These are phyloP conservation scores for Extremus antarcticus DNA, from an alignment of 495 filamentous ascomycete genomes.

Conservation along the genomic window DNA sequence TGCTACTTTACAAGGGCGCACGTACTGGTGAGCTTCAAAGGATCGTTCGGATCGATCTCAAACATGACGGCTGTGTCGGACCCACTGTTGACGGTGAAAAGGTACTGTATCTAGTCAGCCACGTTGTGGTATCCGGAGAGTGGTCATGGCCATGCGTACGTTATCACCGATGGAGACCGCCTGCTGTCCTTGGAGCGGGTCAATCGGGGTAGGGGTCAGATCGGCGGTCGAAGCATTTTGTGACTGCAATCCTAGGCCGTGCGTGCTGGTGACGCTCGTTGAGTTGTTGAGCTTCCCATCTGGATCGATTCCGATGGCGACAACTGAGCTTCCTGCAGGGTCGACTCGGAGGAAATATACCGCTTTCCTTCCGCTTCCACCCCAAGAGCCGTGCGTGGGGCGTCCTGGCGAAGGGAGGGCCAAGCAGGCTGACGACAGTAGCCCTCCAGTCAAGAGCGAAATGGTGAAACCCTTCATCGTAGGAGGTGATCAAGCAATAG, in stretches of 20 bases:
- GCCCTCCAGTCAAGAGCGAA: not conserved
- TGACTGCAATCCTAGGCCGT: not conserved
- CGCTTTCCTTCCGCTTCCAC: not conserved
- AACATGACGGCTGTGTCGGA: not conserved
- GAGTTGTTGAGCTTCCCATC: not conserved
- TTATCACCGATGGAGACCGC: not conserved
- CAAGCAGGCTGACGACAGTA: not conserved
- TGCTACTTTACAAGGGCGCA: not conserved
- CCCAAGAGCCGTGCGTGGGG: not conserved
- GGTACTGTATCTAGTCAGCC: not conserved
- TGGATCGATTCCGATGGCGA: not conserved
- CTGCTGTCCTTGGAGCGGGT: not conserved
- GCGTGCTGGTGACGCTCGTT: not conserved
- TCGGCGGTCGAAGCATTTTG: not conserved
- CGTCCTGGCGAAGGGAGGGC: not conserved
- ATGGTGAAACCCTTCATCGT: not conserved
- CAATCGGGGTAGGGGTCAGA: not conserved
- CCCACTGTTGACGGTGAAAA: not conserved
- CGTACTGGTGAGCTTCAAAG: not conserved
- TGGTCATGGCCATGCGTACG: not conserved
- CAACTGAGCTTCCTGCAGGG: not conserved
- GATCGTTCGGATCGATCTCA: not conserved
- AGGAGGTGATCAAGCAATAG: not conserved
- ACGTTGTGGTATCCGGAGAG: not conserved
- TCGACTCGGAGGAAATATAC: not conserved